Conservation (phyloP, 352 stramenopile genomes). For the Albugo laibachii region DNA sequence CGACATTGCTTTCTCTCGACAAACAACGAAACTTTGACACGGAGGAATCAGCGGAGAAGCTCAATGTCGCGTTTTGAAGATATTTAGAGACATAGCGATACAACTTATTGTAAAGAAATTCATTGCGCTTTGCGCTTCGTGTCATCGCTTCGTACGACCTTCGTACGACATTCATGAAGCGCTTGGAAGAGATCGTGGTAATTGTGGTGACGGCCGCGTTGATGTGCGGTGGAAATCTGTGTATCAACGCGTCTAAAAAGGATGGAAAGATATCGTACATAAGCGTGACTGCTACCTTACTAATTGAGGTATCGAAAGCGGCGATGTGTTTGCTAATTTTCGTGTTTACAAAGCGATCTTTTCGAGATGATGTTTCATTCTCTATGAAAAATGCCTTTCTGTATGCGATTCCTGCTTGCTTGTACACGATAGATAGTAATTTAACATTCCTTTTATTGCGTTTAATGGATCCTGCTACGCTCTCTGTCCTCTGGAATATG, state of each 20-base stretch:
- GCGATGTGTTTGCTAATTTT: conserved; percentile 23
- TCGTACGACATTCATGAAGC: too few relatives aligned
- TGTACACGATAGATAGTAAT: conserved; percentile 81
- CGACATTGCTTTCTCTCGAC: too few relatives aligned
- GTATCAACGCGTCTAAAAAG: conserved; percentile 69
- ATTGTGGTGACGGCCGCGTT: conserved; percentile 48
- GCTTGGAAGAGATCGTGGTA: too few relatives aligned
- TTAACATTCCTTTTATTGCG: conserved; percentile 75
- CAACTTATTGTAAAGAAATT: too few relatives aligned
- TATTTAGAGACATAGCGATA: too few relatives aligned
- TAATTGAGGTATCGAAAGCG: conserved; percentile 74
- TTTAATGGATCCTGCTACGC: conserved; percentile 68
- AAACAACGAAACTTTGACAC: too few relatives aligned
- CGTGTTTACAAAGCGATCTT: conserved; percentile 6
- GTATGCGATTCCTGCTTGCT: conserved; percentile 65
- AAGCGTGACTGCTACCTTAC: conserved; percentile 65
- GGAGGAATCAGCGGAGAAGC: too few relatives aligned
- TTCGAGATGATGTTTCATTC: conserved; percentile 14
- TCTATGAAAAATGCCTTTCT: conserved; percentile 31
- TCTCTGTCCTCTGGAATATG: conserved; percentile 78
- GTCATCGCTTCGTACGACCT: too few relatives aligned
- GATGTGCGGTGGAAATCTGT: conserved; percentile 63
- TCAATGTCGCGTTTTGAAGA: too few relatives aligned
- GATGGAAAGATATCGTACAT: conserved; percentile 59
- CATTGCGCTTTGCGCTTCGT: too few relatives aligned